Percentiles rank a stretch among this genome's conserved stretches.
Evolutionary conservation across 331 rosid genomes (phyloP).

Genomic region (Quercus lobata): DNA sequence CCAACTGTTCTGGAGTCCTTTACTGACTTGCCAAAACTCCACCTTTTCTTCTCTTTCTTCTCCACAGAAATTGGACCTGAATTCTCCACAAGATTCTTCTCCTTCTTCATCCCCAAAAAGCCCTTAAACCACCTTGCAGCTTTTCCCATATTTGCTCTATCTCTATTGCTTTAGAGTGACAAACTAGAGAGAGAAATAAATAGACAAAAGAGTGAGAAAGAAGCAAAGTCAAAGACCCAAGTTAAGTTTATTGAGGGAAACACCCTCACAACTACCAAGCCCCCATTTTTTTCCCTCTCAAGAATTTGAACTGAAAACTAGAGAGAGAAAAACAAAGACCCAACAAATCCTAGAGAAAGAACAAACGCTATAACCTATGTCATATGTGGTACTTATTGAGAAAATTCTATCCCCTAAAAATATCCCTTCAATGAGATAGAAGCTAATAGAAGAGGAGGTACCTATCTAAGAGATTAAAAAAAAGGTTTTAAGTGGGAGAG

Average conservation of each 20-base stretch:
- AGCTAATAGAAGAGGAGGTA: neutral
- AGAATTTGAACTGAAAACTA: neutral
- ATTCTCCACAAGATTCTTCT: slow-evolving; percentile 47
- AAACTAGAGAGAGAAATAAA: slow-evolving; percentile 2
- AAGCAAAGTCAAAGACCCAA: slow-evolving; percentile 12
- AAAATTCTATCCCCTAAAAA: no score
- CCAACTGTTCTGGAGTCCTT: slow-evolving; percentile 28
- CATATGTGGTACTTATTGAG: no score
- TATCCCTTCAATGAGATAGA: neutral
- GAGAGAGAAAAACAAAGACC: neutral
- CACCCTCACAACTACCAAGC: neutral
- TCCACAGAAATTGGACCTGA: slow-evolving; percentile 29
- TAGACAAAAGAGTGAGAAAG: slow-evolving; percentile 7
- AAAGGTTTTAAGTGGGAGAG: neutral
- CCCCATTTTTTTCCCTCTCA: slow-evolving; percentile 8
- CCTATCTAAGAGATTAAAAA: neutral
- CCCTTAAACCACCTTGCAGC: slow-evolving; percentile 93
- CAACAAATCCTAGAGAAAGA: neutral
- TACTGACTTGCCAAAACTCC: slow-evolving; percentile 77
- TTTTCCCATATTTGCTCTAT: slow-evolving; percentile 56
- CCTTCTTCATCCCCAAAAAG: slow-evolving; percentile 79
- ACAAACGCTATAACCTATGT: slow-evolving; percentile 15
- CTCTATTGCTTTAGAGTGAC: slow-evolving; percentile 8
- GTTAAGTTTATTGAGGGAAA: neutral
- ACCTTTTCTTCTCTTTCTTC: slow-evolving; percentile 67